phyloP scores from a whole-genome alignment of 495 filamentous ascomycete genomes.

The Talaromyces ruber region DNA sequence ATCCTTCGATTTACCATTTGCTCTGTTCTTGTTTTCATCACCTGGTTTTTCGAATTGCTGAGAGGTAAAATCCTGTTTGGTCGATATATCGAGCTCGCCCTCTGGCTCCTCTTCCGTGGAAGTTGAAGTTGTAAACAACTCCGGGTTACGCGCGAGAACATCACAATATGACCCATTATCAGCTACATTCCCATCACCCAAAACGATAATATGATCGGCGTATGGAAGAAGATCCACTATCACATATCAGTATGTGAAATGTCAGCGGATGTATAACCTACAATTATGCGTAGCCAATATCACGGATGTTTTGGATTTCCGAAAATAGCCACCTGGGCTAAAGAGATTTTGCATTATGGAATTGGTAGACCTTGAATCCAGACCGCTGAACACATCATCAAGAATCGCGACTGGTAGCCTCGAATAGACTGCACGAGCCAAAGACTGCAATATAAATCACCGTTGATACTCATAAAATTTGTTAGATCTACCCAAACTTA shows the following conservation, averaged over 20 bases:
- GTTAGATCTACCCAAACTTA: neutral
- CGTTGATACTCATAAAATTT: neutral
- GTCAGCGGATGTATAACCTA: conserved; percentile 11
- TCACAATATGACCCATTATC: neutral
- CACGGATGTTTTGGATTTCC: conserved; percentile 15
- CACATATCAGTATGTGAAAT: conserved; percentile 16
- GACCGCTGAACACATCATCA: conserved; percentile 45
- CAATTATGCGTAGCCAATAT: conserved; percentile 24
- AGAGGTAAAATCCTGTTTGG: neutral
- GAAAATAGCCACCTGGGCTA: conserved; percentile 14
- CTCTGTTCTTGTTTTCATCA: neutral
- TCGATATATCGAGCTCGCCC: neutral
- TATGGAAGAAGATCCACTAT: conserved; percentile 7
- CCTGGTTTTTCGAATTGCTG: neutral
- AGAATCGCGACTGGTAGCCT: conserved; percentile 39
- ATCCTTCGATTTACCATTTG: neutral
- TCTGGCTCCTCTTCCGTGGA: neutral
- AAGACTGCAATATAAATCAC: conserved; percentile 2
- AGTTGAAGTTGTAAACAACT: neutral
- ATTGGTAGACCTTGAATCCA: conserved; percentile 39
- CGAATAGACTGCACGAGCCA: conserved; percentile 49
- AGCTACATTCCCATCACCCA: neutral
- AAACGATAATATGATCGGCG: neutral
- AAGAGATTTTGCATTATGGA: conserved; percentile 19
- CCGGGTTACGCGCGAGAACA: neutral